Evolutionary conservation across 306 rosid species (phyloP).

Genomic region (peach (Prunus persica)): Prunus_persica_NCBIv2 NC_034014.1:26301001-26301500

Average conservation of each 20-base stretch:
- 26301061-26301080: not conserved
- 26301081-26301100: not conserved
- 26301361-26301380: no score
- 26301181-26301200: no score
- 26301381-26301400: no score
- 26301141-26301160: not conserved
- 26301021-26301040: not conserved
- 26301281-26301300: no score
- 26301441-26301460: not conserved
- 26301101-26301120: not conserved
- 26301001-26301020: conserved; percentile 5
- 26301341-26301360: no score
- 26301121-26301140: not conserved
- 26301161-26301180: not conserved
- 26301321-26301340: no score
- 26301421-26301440: not conserved
- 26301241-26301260: no score
- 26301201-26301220: no score
- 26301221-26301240: no score
- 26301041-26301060: not conserved
- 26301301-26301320: no score
- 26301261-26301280: no score
- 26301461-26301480: not conserved
- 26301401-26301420: no score
- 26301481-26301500: not conserved